phyloP scores from a whole-genome alignment of 2,329 filamentous ascomycete genomes.

The Penicillium sp. region DNA sequence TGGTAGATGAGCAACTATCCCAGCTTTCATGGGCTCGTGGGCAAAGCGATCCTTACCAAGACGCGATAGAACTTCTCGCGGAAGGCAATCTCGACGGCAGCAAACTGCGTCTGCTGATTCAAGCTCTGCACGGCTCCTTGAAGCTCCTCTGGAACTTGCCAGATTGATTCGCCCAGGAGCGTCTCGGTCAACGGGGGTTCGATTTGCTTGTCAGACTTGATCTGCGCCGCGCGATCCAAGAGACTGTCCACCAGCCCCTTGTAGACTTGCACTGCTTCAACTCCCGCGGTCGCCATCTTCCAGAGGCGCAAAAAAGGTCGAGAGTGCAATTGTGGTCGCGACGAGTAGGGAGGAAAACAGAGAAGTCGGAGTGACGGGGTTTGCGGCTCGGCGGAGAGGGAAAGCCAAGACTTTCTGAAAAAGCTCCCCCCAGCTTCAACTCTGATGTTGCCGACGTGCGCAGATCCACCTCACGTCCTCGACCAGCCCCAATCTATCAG shows the following conservation, averaged over 20 bases:
- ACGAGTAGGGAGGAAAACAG: slow-evolving; percentile 3
- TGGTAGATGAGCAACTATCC: slow-evolving; percentile 8
- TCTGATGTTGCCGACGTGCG: slow-evolving; percentile 29
- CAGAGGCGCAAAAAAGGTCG: not conserved
- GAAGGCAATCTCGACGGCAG: slow-evolving; percentile 78
- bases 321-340: slow-evolving; percentile 7
- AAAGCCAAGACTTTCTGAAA: slow-evolving; percentile 28
- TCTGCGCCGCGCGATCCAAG: slow-evolving; percentile 56
- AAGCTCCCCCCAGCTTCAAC: slow-evolving; percentile 32
- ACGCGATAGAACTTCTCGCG: slow-evolving; percentile 75
- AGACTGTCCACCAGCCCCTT: slow-evolving; percentile 56
- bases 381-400: slow-evolving; percentile 34
- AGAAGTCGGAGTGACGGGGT: slow-evolving; percentile 7
- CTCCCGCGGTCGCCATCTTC: slow-evolving; percentile 35
- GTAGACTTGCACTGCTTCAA: slow-evolving; percentile 45
- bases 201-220: slow-evolving; percentile 60
- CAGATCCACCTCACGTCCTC: slow-evolving; percentile 26
- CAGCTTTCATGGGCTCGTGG: not conserved
- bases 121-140: slow-evolving; percentile 35
- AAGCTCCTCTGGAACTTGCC: slow-evolving; percentile 35
- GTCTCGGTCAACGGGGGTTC: slow-evolving; percentile 73
- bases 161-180: slow-evolving; percentile 49
- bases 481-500: slow-evolving; percentile 15
- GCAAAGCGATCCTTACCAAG: slow-evolving; percentile 58
- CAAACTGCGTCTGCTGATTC: slow-evolving; percentile 56